A percentile compares a stretch with the other conserved stretches of the same genome.
Evolutionary conservation across 805 yeast species (phyloP).

Genomic region (Cyberlindnera petersonii): DNA sequence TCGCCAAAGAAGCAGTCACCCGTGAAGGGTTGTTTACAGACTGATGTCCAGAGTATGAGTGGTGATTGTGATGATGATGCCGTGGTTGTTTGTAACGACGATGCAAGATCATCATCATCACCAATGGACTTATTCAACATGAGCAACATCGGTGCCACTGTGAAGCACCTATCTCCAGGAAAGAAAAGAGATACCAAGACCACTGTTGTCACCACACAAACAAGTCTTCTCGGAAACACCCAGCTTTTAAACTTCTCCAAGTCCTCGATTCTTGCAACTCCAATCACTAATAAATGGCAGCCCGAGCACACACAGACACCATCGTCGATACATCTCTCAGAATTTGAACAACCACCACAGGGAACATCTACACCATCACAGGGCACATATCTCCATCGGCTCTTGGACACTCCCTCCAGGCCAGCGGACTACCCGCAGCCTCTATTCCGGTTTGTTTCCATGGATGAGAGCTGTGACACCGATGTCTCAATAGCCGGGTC

Average conservation of each 20-base stretch:
- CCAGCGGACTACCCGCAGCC: conserved; percentile 21
- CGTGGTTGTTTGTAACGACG: background rate
- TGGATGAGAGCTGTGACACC: conserved; percentile 10
- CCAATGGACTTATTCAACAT: conserved; percentile 15
- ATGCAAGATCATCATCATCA: background rate
- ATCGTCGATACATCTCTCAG: conserved; percentile 27
- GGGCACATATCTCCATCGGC: conserved; percentile 6
- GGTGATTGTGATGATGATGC: background rate
- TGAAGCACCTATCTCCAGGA: too few species aligned
- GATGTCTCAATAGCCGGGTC: conserved; percentile 9
- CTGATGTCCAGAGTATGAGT: background rate
- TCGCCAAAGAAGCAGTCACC: conserved; percentile 1
- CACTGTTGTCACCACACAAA: conserved; percentile 14
- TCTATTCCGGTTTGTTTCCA: conserved; percentile 17
- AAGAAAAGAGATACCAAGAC: too few species aligned
- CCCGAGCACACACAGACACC: conserved; percentile 1
- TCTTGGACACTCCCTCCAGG: conserved; percentile 8
- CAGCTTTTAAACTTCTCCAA: conserved; percentile 1
- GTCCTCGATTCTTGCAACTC: conserved; percentile 4
- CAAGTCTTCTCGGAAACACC: background rate
- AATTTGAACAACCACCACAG: conserved; percentile 27
- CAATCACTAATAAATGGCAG: background rate
- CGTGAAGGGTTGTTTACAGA: background rate
- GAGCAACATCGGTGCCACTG: conserved; percentile 13
- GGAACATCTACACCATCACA: conserved; percentile 27